A percentile compares a stretch with the other conserved stretches of the same genome.
Evolutionary conservation across 1,284 basidiomycete species (phyloP).

Genomic region (Lentinus polychrous): DNA sequence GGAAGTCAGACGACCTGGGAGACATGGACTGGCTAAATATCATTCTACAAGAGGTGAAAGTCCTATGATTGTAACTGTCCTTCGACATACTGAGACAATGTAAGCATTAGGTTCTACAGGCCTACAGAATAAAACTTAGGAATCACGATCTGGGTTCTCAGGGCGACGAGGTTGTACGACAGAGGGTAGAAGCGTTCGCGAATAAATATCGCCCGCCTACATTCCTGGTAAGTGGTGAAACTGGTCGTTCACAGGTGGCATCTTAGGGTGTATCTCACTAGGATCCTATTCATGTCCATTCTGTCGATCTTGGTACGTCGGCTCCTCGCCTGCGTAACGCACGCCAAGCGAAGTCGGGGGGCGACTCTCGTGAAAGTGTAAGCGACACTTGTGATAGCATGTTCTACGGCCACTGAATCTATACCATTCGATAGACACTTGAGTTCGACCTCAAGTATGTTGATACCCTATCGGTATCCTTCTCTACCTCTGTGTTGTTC

Average conservation of each 20-base stretch:
- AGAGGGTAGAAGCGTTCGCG: slow-evolving; percentile 61
- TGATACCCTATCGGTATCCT: slow-evolving; percentile 65
- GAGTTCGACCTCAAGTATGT: slow-evolving; percentile 64
- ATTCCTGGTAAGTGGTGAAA: slow-evolving; percentile 60
- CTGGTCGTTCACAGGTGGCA: too few species aligned
- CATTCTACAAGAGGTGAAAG: slow-evolving; percentile 56
- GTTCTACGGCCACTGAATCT: neutral
- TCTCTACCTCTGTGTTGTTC: slow-evolving; percentile 77
- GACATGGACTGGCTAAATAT: slow-evolving; percentile 74
- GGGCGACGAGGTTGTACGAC: slow-evolving; percentile 67
- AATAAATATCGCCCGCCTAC: slow-evolving; percentile 62
- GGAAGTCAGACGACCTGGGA: slow-evolving; percentile 29
- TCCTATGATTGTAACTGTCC: neutral
- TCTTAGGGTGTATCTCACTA: slow-evolving; percentile 27
- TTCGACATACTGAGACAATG: neutral
- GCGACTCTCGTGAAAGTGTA: slow-evolving; percentile 20
- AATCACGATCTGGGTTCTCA: slow-evolving; percentile 52
- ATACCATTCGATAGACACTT: slow-evolving; percentile 33
- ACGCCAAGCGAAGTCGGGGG: slow-evolving; percentile 29
- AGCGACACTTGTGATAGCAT: slow-evolving; percentile 2
- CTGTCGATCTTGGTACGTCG: slow-evolving; percentile 63
- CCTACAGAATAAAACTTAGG: slow-evolving; percentile 67
- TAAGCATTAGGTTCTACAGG: slow-evolving; percentile 47
- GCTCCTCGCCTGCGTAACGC: slow-evolving; percentile 63
- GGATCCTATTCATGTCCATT: slow-evolving; percentile 73